Conservation (phyloP, 805 yeast species). For the Suhomyces xylopsoci region DNA sequence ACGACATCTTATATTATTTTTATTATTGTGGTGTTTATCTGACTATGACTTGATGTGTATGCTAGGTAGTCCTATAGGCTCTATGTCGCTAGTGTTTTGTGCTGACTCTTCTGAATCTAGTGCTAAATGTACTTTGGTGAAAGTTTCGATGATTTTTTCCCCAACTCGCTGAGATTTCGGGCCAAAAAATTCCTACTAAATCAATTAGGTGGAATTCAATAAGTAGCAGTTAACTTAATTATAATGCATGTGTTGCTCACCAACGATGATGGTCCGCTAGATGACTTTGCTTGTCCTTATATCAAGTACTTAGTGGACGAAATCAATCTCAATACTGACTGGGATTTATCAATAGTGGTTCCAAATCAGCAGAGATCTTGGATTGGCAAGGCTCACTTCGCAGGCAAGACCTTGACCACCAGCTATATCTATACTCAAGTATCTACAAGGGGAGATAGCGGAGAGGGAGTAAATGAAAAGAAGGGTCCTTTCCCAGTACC, state of each 20-base stretch:
- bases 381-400: constrained; percentile 97
- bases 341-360: constrained; percentile 81
- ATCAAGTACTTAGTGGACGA: constrained; percentile 77
- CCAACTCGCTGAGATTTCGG: background rate
- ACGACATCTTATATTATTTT: constrained; percentile 48
- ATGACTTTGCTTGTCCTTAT: constrained; percentile 77
- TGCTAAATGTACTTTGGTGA: background rate
- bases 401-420: constrained; percentile 62
- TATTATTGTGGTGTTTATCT: background rate
- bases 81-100: background rate
- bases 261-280: constrained; percentile 95
- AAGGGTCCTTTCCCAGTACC: constrained; percentile 67
- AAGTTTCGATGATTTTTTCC: background rate
- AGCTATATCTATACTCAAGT: constrained; percentile 57
- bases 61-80: background rate
- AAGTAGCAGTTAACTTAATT: background rate
- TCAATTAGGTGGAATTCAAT: background rate
- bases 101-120: background rate
- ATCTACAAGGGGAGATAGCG: constrained; percentile 41
- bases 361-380: constrained; percentile 89
- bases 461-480: constrained; percentile 39
- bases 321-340: constrained; percentile 59
- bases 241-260: constrained; percentile 60
- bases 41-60: background rate
- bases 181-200: background rate